Conservation (phyloP, 1,284 basidiomycete genomes). For the Irpex sp. region DNA sequence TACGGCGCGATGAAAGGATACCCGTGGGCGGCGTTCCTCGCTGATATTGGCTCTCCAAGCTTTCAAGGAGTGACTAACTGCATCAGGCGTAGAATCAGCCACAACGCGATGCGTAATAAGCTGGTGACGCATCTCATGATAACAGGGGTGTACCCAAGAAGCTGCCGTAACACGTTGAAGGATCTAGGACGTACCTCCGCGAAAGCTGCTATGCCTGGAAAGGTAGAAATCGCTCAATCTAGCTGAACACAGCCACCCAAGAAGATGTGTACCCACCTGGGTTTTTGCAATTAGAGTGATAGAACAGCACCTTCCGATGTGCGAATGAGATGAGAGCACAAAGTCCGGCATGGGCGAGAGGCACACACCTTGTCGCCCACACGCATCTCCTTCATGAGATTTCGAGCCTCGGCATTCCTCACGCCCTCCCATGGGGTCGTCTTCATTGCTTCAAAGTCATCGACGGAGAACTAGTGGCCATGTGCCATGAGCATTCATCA, state of each 20-base stretch:
- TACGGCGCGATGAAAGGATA: too few species aligned
- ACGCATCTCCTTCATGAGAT: constrained; percentile 91
- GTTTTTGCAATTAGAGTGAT: constrained; percentile 90
- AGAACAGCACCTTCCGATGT: constrained; percentile 50
- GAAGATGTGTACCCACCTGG: constrained; percentile 54
- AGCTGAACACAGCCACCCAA: neutral
- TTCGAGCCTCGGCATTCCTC: constrained; percentile 88
- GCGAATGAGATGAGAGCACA: constrained; percentile 2
- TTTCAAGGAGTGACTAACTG: too few species aligned
- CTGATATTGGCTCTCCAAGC: too few species aligned
- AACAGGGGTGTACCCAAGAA: neutral
- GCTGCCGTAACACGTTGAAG: neutral
- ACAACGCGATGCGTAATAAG: neutral
- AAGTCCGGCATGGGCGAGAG: neutral
- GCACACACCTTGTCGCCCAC: constrained; percentile 70
- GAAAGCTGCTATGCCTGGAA: constrained; percentile 73
- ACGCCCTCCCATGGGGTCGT: constrained; percentile 91
- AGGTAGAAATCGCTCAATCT: constrained; percentile 24
- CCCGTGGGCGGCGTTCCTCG: too few species aligned
- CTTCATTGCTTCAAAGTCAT: constrained; percentile 77
- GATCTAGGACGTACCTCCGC: constrained; percentile 55
- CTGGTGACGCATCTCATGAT: neutral
- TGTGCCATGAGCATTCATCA: neutral
- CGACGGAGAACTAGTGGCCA: constrained; percentile 77
- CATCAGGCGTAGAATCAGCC: neutral